These are phyloP conservation scores for Talaromyces atroroseus DNA, from an alignment of 2,329 filamentous ascomycete species.

Conservation along the genomic window DNA sequence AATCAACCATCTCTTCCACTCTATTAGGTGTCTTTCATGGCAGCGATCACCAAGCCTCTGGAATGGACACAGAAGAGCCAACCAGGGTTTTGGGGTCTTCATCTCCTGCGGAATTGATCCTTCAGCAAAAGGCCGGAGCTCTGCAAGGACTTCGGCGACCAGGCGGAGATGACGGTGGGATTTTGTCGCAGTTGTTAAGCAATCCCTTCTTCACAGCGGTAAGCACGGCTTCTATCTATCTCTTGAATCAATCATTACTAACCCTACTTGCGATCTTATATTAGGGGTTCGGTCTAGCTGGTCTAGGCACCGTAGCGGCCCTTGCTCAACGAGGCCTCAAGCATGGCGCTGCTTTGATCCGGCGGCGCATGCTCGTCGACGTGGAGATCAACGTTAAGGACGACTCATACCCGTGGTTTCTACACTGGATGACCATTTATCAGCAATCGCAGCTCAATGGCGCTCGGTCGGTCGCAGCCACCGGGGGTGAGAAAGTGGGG, in stretches of 20 bases:
- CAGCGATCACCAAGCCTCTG: conserved; percentile 14
- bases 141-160: conserved; percentile 23
- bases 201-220: conserved; percentile 50
- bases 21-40: background rate
- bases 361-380: conserved; percentile 83
- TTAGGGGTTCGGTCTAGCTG: conserved; percentile 84
- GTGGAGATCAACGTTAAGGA: conserved; percentile 94
- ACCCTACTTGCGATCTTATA: background rate
- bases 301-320: conserved; percentile 73
- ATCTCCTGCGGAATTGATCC: conserved; percentile 31
- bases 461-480: conserved; percentile 41
- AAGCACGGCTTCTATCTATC: conserved; percentile 16
- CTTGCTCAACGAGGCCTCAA: conserved; percentile 74
- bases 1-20: background rate
- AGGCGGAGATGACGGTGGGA: conserved; percentile 31
- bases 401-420: conserved; percentile 86
- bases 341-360: conserved; percentile 65
- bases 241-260: background rate
- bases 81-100: conserved; percentile 24
- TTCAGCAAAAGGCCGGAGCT: conserved; percentile 31
- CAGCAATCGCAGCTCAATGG: conserved; percentile 57
- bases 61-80: conserved; percentile 35
- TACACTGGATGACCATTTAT: conserved; percentile 88
- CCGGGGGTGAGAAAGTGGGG: conserved; percentile 27
- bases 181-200: conserved; percentile 41